These are phyloP conservation scores for Hypoxylon sp. DNA, from an alignment of 2,329 filamentous ascomycete species.

Conservation along the genomic window DNA sequence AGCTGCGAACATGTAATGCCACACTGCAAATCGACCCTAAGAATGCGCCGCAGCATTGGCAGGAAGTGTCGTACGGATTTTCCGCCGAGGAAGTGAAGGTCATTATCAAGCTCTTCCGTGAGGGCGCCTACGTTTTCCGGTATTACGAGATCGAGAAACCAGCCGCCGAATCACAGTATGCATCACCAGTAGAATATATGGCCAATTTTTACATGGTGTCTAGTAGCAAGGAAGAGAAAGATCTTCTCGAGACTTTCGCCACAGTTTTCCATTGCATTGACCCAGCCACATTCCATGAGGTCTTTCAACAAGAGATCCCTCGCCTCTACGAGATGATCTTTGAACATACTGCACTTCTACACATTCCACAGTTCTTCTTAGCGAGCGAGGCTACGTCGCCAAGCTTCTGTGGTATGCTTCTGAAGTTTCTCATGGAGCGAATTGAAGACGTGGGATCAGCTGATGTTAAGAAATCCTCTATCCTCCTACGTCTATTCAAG, in stretches of 20 bases:
- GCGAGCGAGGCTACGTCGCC: slow-evolving; percentile 98
- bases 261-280: slow-evolving; percentile 99
- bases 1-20: slow-evolving; percentile 91
- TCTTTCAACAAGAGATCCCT: slow-evolving; percentile 97
- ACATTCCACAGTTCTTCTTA: slow-evolving; percentile 97
- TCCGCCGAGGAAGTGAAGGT: slow-evolving; percentile 97
- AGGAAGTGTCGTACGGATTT: slow-evolving; percentile 95
- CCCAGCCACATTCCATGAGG: slow-evolving; percentile 97
- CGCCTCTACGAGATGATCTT: slow-evolving; percentile 98
- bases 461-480: slow-evolving; percentile 92
- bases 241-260: slow-evolving; percentile 95
- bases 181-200: slow-evolving; percentile 91
- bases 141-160: slow-evolving; percentile 95
- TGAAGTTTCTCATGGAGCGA: slow-evolving; percentile 96
- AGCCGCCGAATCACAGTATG: slow-evolving; percentile 78
- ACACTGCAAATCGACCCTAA: slow-evolving; percentile 78
- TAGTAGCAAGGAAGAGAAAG: slow-evolving; percentile 96
- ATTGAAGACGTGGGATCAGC: slow-evolving; percentile 95
- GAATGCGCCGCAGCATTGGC: slow-evolving; percentile 90
- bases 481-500: slow-evolving; percentile 94
- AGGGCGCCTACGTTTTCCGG: slow-evolving; percentile 95
- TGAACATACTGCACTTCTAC: slow-evolving; percentile 92
- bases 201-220: slow-evolving; percentile 96
- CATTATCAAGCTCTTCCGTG: slow-evolving; percentile 96
- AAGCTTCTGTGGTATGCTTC: slow-evolving; percentile 96